These are phyloP conservation scores for Botryosphaeria agaves DNA, from an alignment of 2,329 filamentous ascomycete genomes.

Conservation along the genomic window DNA sequence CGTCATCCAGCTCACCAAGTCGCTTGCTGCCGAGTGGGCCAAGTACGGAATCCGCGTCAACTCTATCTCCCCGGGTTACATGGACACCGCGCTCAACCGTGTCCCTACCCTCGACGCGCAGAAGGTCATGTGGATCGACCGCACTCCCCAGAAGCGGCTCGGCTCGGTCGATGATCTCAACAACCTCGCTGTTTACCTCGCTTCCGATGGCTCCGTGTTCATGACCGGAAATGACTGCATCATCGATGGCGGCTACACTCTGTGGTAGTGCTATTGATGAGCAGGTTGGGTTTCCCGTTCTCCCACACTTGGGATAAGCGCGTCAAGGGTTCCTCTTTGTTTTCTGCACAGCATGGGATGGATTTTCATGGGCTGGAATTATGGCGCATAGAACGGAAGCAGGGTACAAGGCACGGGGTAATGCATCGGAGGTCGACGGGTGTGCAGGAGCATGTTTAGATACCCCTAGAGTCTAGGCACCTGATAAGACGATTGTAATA, in stretches of 20 bases:
- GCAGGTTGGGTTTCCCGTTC: too few relatives aligned
- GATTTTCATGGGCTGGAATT: too few relatives aligned
- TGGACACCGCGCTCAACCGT: constrained; percentile 70
- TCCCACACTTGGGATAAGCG: too few relatives aligned
- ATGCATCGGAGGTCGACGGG: too few relatives aligned
- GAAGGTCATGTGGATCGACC: constrained; percentile 63
- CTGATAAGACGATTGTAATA: too few relatives aligned
- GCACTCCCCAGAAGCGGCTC: constrained; percentile 58
- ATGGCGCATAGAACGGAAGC: too few relatives aligned
- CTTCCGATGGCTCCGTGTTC: constrained; percentile 53
- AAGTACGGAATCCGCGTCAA: constrained; percentile 69
- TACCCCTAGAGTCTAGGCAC: too few relatives aligned
- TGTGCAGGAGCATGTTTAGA: too few relatives aligned
- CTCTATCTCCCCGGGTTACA: constrained; percentile 71
- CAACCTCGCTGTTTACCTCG: constrained; percentile 59
- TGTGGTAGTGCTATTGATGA: too few relatives aligned
- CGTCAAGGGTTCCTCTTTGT: too few relatives aligned
- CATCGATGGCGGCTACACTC: constrained; percentile 54
- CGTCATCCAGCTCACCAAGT: constrained; percentile 63
- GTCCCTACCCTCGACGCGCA: constrained; percentile 62
- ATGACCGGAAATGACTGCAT: constrained; percentile 63
- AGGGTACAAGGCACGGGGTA: too few relatives aligned
- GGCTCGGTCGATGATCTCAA: constrained; percentile 62
- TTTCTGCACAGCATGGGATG: too few relatives aligned
- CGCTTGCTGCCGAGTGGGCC: constrained; percentile 70